phyloP scores from a whole-genome alignment of 768 basidiomycete genomes.

The Infundibulicybe gibba region DNA sequence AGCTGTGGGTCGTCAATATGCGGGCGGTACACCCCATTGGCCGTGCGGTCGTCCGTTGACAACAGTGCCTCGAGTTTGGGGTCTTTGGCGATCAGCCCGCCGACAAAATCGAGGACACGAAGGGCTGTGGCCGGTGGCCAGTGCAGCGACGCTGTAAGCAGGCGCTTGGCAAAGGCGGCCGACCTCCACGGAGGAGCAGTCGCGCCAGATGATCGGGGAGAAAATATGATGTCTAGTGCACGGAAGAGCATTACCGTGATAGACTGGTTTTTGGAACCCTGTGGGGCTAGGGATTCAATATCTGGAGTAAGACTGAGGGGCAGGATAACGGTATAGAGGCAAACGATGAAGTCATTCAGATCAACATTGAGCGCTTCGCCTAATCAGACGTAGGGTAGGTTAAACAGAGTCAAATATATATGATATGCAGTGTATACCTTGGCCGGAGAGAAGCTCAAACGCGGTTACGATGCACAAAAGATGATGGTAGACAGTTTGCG shows the following conservation, averaged over 20 bases:
- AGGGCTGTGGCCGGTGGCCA: constrained; percentile 70
- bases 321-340: constrained; percentile 79
- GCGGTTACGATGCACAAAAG: constrained; percentile 91
- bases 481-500: constrained; percentile 40
- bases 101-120: constrained; percentile 72
- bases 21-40: constrained; percentile 81
- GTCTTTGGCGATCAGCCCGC: constrained; percentile 69
- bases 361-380: constrained; percentile 98
- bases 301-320: constrained; percentile 65
- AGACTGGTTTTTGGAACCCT: constrained; percentile 25
- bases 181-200: constrained; percentile 67
- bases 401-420: too few species aligned
- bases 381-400: constrained; percentile 25
- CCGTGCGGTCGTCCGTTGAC: constrained; percentile 80
- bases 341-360: constrained; percentile 81
- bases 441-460: constrained; percentile 95
- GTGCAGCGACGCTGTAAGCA: constrained; percentile 74
- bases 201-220: constrained; percentile 57
- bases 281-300: constrained; percentile 49
- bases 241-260: constrained; percentile 80
- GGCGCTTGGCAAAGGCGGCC: constrained; percentile 93
- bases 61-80: constrained; percentile 80
- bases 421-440: constrained; percentile 54
- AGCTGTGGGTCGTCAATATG: constrained; percentile 89
- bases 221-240: constrained; percentile 79